Base-by-base conservation (phyloP, 2,329 filamentous ascomycete genomes). In the Simplicillium sp. region DNA sequence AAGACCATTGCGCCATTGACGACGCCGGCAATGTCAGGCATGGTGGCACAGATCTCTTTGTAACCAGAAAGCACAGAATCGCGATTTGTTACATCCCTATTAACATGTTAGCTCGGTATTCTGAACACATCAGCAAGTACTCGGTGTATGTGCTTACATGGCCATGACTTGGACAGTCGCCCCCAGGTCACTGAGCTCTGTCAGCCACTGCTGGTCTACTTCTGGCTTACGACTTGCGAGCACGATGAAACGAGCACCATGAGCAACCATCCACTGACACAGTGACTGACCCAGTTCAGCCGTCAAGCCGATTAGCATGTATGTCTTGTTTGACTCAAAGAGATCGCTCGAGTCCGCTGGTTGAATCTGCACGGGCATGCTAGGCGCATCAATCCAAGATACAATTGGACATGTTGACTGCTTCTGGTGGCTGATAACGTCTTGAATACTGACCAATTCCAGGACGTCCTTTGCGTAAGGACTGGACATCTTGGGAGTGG, bases 1-100 rank as follows among this genome's bases (percentile, higher is more conserved):
- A 64, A 44, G 4, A 65, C 53, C 53, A 63, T 57, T 4, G 62
- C 61, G 3, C 57, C 61, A 32, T 65, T 57, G 3, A 54, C 54
- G 7, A 65, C 61, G 31, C 63, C 63, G 2, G 48, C 55, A 13
- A 66, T 52, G 0, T 52, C 50, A 4, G 63, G 63, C 52, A 64
- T 55, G 0, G 48, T 47, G 16, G 46, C 36, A 7, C 40, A 38
- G 5, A 65, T 56, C 11, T 57, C 34, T 20, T 41, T 38, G 9
- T 41, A 33, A 1, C 40, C 42, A 18, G 33, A 18, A 7, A 40
- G 38, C 15, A 44, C 38, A 33, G 34, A 38, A 25, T 29, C 38
- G 15, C 39, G 38, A 29, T 36, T 41, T 34, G 42, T 44, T 7
- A 44, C 41, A 14, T 44, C 34, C 9, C n/a, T n/a, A n/a, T n/a